Evolutionary conservation across 2,329 filamentous ascomycete species (phyloP), one percentile per base, ranked within the genome.

Genomic region (Amphichorda felina): DNA sequence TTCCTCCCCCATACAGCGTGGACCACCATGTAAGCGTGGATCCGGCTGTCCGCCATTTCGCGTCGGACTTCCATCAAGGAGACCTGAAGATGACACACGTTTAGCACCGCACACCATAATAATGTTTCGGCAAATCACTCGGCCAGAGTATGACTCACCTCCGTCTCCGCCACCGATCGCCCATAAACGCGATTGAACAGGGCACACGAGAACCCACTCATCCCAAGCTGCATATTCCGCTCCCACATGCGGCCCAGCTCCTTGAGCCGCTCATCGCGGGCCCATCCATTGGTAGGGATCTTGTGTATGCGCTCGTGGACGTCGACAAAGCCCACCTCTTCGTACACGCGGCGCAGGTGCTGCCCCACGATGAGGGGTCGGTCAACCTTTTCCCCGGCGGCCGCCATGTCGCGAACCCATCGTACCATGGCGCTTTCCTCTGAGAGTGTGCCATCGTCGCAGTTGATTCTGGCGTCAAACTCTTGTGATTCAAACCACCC

Each of bases 401-500:
- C 43, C 4, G 54, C 44, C 17, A 69, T 49, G 30, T 66, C 58
- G 7, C 51, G 45, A 13, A 59, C 51, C 54, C 66, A 71, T 5
- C 44, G 44, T 17, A 50, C 45, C 6, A 70, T 41, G 1, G 62
- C 48, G 13, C 54, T 55, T 16, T 64, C 49, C 1, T 46, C 47
- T 4, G 48, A 34, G 33, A 72, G 51, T 5, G 59, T 66, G 16
- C 44, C 59, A 39, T 72, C 68, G 41, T 72, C 69, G 39, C 57
- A 65, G 19, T 43, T 39, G 18, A 62, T 42, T 3, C 41, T 38
- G 33, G 54, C 50, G 38, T 61, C 55, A 9, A 58, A 48, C 43
- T 74, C 70, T 42, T 73, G 68, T 3, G 63, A 66, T 47, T 75
- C 70, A 30, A 73, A 58, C 57, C 65, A 75, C 30, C 70, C 69